phyloP scores from a whole-genome alignment of 2,329 filamentous ascomycete species.

The Periglandula ipomoeae region DNA sequence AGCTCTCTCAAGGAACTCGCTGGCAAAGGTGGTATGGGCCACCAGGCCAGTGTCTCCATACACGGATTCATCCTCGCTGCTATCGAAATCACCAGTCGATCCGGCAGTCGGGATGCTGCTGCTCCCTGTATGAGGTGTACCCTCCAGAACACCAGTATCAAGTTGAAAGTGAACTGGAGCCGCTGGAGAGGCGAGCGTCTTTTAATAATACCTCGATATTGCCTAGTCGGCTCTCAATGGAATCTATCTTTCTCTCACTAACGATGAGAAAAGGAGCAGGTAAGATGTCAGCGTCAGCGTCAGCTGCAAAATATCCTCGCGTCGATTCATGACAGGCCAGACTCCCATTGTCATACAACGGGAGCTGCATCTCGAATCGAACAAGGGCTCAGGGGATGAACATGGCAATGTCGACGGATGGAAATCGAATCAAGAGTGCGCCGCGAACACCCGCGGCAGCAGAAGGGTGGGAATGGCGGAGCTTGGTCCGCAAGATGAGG shows the following conservation, averaged over 20 bases:
- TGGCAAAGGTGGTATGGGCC: slow-evolving; percentile 44
- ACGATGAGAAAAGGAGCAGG: neutral
- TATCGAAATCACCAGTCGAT: slow-evolving; percentile 27
- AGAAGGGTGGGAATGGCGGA: neutral
- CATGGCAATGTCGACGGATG: neutral
- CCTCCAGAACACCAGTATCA: slow-evolving; percentile 14
- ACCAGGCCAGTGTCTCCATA: slow-evolving; percentile 40
- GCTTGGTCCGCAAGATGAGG: neutral
- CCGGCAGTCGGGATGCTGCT: slow-evolving; percentile 16
- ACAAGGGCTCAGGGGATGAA: neutral
- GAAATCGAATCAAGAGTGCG: neutral
- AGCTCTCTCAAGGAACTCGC: slow-evolving; percentile 44
- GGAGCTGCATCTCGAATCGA: neutral
- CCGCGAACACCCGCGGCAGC: neutral
- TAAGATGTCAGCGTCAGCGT: neutral
- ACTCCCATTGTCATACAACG: neutral
- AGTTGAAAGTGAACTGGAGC: slow-evolving; percentile 11
- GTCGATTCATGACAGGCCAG: neutral
- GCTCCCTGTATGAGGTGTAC: slow-evolving; percentile 17
- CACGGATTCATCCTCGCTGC: slow-evolving; percentile 30
- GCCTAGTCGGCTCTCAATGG: slow-evolving; percentile 34
- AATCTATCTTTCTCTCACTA: slow-evolving; percentile 45
- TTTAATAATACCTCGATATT: slow-evolving; percentile 36
- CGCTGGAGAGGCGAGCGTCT: slow-evolving; percentile 23
- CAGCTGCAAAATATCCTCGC: neutral